phyloP scores from a whole-genome alignment of 2,329 filamentous ascomycete genomes.

The Pseudogymnoascus verrucosus region DNA sequence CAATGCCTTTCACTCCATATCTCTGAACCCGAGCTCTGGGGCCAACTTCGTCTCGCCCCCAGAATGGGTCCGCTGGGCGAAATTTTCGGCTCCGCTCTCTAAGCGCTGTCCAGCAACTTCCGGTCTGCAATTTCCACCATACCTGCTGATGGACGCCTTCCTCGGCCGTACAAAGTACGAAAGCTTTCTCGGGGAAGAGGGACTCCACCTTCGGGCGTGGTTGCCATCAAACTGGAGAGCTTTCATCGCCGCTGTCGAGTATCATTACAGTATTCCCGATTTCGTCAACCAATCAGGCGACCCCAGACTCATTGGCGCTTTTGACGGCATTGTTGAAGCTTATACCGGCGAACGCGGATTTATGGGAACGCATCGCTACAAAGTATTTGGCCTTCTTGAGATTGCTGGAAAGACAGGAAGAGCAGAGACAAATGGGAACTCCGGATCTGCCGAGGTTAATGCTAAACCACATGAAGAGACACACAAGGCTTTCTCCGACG shows the following conservation, averaged over 20 bases:
- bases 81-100: slow-evolving; percentile 43
- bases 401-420: slow-evolving; percentile 45
- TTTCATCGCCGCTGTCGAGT: slow-evolving; percentile 47
- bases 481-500: slow-evolving; percentile 42
- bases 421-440: slow-evolving; percentile 44
- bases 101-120: slow-evolving; percentile 43
- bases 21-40: slow-evolving; percentile 42
- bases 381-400: slow-evolving; percentile 48
- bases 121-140: slow-evolving; percentile 44
- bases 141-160: slow-evolving; percentile 47
- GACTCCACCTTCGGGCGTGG: slow-evolving; percentile 45
- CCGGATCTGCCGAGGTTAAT: slow-evolving; percentile 35
- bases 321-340: slow-evolving; percentile 47
- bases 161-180: slow-evolving; percentile 42
- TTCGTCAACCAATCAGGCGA: slow-evolving; percentile 45
- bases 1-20: slow-evolving; percentile 47
- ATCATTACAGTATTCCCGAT: slow-evolving; percentile 45
- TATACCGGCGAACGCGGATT: slow-evolving; percentile 48
- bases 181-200: slow-evolving; percentile 45
- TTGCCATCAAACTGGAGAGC: slow-evolving; percentile 45
- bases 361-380: slow-evolving; percentile 49
- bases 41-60: slow-evolving; percentile 42
- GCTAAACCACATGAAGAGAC: slow-evolving; percentile 43
- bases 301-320: slow-evolving; percentile 41
- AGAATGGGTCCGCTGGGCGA: slow-evolving; percentile 43